These are phyloP conservation scores for Phytopythium sindhum DNA, from an alignment of 352 stramenopile species.

Conservation along the genomic window DNA sequence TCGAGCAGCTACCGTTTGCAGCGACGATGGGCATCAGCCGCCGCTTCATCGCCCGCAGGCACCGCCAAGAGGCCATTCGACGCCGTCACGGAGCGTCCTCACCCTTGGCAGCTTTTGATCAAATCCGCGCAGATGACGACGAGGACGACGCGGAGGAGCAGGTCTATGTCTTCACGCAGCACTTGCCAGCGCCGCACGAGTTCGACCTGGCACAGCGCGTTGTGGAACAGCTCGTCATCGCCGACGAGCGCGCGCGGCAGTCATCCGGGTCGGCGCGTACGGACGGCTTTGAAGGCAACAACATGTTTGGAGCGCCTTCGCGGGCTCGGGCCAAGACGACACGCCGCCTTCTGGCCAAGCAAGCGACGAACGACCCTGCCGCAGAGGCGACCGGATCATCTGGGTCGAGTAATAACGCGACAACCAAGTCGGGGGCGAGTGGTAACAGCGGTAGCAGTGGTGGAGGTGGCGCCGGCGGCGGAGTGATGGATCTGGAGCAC, in stretches of 20 bases:
- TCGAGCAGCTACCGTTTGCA: slow-evolving; percentile 71
- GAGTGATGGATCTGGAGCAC: slow-evolving; percentile 79
- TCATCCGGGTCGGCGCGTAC: slow-evolving; percentile 85
- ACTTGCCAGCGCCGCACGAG: slow-evolving; percentile 58
- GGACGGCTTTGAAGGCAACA: slow-evolving; percentile 76
- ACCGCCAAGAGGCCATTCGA: slow-evolving; percentile 4
- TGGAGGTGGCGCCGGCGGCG: slow-evolving; percentile 17
- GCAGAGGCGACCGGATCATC: background rate
- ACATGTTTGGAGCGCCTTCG: slow-evolving; percentile 30
- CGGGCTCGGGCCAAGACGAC: slow-evolving; percentile 8
- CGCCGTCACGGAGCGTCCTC: slow-evolving; percentile 4
- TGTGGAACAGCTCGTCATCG: slow-evolving; percentile 73
- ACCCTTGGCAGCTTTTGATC: background rate
- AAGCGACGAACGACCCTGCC: slow-evolving; percentile 28
- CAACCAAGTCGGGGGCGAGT: slow-evolving; percentile 7
- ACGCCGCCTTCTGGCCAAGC: slow-evolving; percentile 32
- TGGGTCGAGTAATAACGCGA: background rate
- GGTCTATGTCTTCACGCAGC: slow-evolving; percentile 86
- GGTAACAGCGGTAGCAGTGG: slow-evolving; percentile 8
- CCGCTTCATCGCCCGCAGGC: slow-evolving; percentile 18
- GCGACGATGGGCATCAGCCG: slow-evolving; percentile 66
- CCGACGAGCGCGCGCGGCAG: slow-evolving; percentile 79
- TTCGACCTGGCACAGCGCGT: slow-evolving; percentile 81
- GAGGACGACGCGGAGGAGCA: slow-evolving; percentile 28
- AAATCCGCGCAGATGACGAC: slow-evolving; percentile 5